A percentile compares a stretch with the other conserved stretches of the same genome.
phyloP scores from a whole-genome alignment of 768 basidiomycete species.

The Austroboletus eburneus region DNA sequence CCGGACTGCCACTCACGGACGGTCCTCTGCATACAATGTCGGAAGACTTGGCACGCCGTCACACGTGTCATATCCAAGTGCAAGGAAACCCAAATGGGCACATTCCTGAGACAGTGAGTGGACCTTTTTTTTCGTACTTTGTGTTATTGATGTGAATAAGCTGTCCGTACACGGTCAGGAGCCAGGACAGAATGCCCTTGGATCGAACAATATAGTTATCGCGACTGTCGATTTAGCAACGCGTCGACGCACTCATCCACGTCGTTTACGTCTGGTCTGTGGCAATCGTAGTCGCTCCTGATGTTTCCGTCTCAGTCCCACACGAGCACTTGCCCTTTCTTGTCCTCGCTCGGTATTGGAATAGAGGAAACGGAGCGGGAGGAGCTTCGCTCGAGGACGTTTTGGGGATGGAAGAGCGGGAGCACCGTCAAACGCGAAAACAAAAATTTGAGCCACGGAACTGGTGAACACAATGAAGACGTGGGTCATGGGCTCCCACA shows the following conservation, averaged over 20 bases:
- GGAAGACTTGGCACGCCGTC: not conserved
- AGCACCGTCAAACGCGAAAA: constrained; percentile 10
- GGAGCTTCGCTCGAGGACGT: constrained; percentile 14
- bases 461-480: not conserved
- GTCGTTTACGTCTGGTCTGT: no score
- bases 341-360: constrained; percentile 20
- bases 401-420: constrained; percentile 15
- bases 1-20: not conserved
- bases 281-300: constrained; percentile 11
- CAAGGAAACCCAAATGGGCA: not conserved
- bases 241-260: no score
- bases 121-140: no score
- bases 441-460: not conserved
- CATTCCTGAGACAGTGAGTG: no score
- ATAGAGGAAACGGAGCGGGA: constrained; percentile 24
- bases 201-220: not conserved
- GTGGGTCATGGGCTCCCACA: not conserved
- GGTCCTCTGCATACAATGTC: not conserved
- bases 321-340: constrained; percentile 13
- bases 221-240: constrained; percentile 9
- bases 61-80: not conserved
- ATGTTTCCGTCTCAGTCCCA: constrained; percentile 17
- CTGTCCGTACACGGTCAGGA: constrained; percentile 2
- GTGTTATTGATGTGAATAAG: not conserved
- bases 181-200: not conserved